phyloP scores from a whole-genome alignment of 2,329 filamentous ascomycete species.

The Aspergillus jensenii region DNA sequence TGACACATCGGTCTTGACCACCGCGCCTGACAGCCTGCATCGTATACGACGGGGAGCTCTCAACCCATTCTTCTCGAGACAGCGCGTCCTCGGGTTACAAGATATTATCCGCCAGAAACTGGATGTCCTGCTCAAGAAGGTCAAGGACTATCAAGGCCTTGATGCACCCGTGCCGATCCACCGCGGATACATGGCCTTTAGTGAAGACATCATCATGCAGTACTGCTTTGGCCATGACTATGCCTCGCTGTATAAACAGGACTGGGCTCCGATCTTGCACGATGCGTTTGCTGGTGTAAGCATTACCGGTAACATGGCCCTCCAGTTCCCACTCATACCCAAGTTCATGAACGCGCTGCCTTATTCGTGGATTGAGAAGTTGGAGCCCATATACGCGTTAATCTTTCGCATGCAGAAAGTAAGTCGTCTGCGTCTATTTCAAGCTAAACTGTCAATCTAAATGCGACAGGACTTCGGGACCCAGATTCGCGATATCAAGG shows the following conservation, averaged over 20 bases:
- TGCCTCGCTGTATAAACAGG: conserved; percentile 7
- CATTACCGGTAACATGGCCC: conserved; percentile 7
- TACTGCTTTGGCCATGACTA: conserved; percentile 16
- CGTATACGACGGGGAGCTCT: conserved; percentile 41
- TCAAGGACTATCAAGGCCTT: conserved; percentile 10
- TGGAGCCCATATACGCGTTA: background rate
- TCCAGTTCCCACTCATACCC: conserved; percentile 15
- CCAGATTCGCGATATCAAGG: background rate
- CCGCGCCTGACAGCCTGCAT: conserved; percentile 40
- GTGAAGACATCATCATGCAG: conserved; percentile 16
- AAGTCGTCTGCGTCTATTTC: background rate
- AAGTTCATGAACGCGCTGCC: conserved; percentile 16
- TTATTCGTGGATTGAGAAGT: background rate
- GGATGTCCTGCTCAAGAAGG: conserved; percentile 7
- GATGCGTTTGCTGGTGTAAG: conserved; percentile 11
- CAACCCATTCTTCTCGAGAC: conserved; percentile 46
- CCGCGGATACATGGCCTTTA: conserved; percentile 18
- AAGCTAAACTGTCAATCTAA: background rate
- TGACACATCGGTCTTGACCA: conserved; percentile 21
- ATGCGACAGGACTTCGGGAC: background rate
- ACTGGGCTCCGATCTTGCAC: conserved; percentile 12
- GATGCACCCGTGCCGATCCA: conserved; percentile 13
- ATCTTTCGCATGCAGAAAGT: conserved; percentile 6
- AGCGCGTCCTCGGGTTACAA: conserved; percentile 34
- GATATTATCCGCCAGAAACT: conserved; percentile 21